Evolutionary conservation across 1,284 basidiomycete genomes (phyloP).

Genomic region (Blastosporella zonata): DNA sequence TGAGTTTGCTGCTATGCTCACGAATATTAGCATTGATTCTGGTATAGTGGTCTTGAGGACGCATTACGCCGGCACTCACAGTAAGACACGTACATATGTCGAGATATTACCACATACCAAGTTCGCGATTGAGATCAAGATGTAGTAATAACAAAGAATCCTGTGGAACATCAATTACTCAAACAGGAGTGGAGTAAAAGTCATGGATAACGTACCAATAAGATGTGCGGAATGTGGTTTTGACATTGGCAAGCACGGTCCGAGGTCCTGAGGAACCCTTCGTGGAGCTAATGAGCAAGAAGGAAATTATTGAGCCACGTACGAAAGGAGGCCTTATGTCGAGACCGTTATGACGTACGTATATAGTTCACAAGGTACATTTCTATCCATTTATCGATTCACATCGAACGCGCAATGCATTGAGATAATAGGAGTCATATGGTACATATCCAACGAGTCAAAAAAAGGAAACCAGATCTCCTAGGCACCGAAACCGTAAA

Average conservation of each 20-base stretch:
- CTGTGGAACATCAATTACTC: background rate
- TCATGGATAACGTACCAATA: conserved; percentile 44
- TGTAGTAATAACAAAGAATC: conserved; percentile 49
- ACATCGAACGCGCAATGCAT: background rate
- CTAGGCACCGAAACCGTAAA: conserved; percentile 80
- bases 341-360: too few species aligned
- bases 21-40: conserved; percentile 1
- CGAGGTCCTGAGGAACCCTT: too few species aligned
- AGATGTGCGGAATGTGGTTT: conserved; percentile 76
- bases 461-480: background rate
- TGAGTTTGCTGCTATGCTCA: conserved; percentile 30
- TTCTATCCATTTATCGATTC: background rate
- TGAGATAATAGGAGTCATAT: background rate
- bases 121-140: conserved; percentile 78
- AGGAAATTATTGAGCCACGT: too few species aligned
- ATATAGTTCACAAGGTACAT: too few species aligned
- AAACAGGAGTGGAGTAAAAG: conserved; percentile 14
- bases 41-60: conserved; percentile 55
- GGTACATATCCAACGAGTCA: background rate
- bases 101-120: conserved; percentile 36
- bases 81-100: conserved; percentile 7
- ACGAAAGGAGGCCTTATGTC: too few species aligned
- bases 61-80: conserved; percentile 49
- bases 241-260: conserved; percentile 74
- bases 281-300: too few species aligned